Conservation (phyloP, 345 rosid genomes). For the Kernera saxatilis region DNA sequence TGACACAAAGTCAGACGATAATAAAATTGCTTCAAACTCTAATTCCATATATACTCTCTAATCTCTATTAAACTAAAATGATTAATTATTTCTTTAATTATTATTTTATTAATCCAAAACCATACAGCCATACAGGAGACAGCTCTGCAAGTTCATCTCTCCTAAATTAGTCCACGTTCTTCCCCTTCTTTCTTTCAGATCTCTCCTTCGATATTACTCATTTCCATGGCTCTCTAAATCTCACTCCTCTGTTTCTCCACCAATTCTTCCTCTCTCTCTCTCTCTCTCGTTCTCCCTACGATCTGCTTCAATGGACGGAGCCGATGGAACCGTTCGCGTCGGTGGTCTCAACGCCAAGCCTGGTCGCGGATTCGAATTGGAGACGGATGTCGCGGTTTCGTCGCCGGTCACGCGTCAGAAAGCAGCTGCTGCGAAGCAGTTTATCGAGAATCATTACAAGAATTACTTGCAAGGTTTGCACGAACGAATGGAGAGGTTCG, state of each 20-base stretch:
- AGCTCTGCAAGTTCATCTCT: conserved; percentile 26
- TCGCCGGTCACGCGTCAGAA: conserved; percentile 97
- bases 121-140: conserved; percentile 8
- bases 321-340: conserved; percentile 74
- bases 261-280: not conserved
- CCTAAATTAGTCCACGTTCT: conserved; percentile 28
- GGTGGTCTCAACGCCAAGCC: conserved; percentile 57
- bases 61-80: not conserved
- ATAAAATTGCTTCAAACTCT: not conserved
- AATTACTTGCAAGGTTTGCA: conserved; percentile 87
- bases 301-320: conserved; percentile 61
- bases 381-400: conserved; percentile 68
- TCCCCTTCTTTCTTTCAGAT: conserved; percentile 16
- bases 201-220: conserved; percentile 16
- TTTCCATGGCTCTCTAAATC: conserved; percentile 15
- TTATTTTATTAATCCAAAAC: not conserved
- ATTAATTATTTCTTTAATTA: not conserved
- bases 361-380: conserved; percentile 56
- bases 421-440: conserved; percentile 96
- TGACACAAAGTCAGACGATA: not conserved
- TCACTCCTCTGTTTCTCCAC: not conserved
- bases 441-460: conserved; percentile 96
- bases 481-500: conserved; percentile 92
- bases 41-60: not conserved
- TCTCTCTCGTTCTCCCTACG: not conserved